Conservation (phyloP, 306 rosid species). For the Dryas drummondii region DNA sequence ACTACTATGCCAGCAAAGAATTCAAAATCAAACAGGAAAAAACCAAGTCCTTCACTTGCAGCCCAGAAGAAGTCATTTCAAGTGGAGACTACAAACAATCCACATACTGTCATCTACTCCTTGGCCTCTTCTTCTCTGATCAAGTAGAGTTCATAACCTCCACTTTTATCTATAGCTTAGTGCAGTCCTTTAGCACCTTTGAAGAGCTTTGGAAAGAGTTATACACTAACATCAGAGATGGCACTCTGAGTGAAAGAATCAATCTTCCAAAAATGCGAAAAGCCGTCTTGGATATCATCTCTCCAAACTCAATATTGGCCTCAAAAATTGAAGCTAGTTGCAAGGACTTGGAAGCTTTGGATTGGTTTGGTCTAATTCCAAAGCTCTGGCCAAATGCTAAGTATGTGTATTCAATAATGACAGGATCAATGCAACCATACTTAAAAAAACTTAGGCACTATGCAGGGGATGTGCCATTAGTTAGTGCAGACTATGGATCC, state of each 20-base stretch:
- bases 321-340: conserved; percentile 46
- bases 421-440: conserved; percentile 90
- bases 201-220: conserved; percentile 73
- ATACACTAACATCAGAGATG: conserved; percentile 54
- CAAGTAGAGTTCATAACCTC: conserved; percentile 80
- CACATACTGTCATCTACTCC: conserved; percentile 88
- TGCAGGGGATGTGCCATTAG: conserved; percentile 65
- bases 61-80: conserved; percentile 82
- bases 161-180: conserved; percentile 72
- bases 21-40: conserved; percentile 81
- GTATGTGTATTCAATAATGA: conserved; percentile 84
- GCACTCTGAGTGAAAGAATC: conserved; percentile 47
- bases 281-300: conserved; percentile 50
- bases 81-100: conserved; percentile 76
- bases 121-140: conserved; percentile 67
- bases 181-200: conserved; percentile 59
- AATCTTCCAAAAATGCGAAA: conserved; percentile 39
- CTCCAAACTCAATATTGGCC: conserved; percentile 56
- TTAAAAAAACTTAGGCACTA: conserved; percentile 73
- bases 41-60: conserved; percentile 72
- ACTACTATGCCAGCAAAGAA: conserved; percentile 78
- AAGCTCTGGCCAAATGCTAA: conserved; percentile 82
- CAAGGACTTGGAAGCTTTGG: conserved; percentile 39
- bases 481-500: conserved; percentile 92
- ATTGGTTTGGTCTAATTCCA: conserved; percentile 73